Evolutionary conservation across 2,329 filamentous ascomycete species (phyloP).

Genomic region (Colletotrichum tabaci): DNA sequence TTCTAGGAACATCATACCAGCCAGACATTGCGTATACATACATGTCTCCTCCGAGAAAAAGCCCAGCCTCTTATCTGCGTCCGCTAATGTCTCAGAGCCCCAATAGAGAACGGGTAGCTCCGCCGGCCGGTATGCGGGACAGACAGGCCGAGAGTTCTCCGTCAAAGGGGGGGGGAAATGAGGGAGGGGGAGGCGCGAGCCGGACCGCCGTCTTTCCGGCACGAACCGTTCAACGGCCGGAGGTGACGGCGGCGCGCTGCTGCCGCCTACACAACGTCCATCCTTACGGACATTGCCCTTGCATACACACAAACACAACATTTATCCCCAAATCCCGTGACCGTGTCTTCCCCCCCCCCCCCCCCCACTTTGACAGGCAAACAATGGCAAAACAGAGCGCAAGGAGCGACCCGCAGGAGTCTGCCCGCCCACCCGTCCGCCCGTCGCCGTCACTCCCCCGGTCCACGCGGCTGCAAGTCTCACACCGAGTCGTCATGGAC

Average conservation of each 20-base stretch:
- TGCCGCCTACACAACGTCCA: background rate
- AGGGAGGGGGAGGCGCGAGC: constrained; percentile 10
- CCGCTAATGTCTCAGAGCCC: background rate
- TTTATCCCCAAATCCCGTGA: background rate
- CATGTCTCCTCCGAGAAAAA: background rate
- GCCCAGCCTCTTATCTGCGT: background rate
- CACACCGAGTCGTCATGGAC: constrained; percentile 8
- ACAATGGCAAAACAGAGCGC: background rate
- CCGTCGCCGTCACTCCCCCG: background rate
- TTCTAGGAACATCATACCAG: no score
- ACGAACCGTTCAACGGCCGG: constrained; percentile 20
- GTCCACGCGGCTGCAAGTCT: constrained; percentile 20
- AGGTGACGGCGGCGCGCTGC: background rate
- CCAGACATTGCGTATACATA: no score
- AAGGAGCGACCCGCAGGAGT: no score
- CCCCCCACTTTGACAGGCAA: background rate
- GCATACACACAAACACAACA: background rate
- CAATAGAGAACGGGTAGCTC: background rate
- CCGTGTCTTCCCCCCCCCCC: background rate
- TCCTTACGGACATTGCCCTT: background rate
- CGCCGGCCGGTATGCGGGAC: constrained; percentile 1
- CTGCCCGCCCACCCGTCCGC: background rate
- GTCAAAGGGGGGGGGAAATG: background rate
- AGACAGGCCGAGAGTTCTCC: background rate
- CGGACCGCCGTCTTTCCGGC: constrained; percentile 30